Evolutionary conservation across 108 stramenopile species (phyloP).

Genomic region (Aurantiochytrium sp.): DNA sequence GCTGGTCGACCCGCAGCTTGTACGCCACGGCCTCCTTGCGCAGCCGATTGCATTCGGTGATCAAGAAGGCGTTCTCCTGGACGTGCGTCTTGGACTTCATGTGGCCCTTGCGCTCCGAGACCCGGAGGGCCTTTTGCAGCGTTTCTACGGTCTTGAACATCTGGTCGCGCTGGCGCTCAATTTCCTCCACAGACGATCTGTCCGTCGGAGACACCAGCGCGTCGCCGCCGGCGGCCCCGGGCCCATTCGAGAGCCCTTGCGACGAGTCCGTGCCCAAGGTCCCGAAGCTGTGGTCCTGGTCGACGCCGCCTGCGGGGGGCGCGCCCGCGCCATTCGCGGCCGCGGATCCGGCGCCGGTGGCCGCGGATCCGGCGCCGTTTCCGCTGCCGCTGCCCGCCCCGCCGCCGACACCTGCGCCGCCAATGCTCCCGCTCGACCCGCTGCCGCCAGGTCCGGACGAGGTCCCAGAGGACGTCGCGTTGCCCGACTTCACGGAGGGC

Average conservation of each 20-base stretch:
- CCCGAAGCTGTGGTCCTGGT: background rate
- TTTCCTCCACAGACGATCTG: background rate
- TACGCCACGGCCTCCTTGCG: constrained; percentile 33
- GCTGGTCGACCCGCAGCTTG: background rate
- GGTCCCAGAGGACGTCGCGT: too few species aligned
- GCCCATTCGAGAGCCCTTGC: too few species aligned
- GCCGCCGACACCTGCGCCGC: background rate
- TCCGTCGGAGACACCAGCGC: background rate
- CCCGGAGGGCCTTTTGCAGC: constrained; percentile 32
- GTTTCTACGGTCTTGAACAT: constrained; percentile 39
- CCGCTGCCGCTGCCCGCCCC: background rate
- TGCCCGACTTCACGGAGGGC: background rate
- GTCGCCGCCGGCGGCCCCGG: background rate
- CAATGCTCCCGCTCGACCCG: too few species aligned
- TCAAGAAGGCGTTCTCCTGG: constrained; percentile 41
- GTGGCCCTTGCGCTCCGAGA: constrained; percentile 33
- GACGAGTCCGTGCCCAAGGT: background rate
- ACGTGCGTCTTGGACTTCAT: constrained; percentile 39
- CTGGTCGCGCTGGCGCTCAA: constrained; percentile 39
- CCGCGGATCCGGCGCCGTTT: too few species aligned
- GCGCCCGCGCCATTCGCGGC: background rate
- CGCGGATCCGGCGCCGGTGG: too few species aligned
- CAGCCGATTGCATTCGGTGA: constrained; percentile 45
- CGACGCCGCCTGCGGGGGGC: background rate
- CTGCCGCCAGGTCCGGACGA: too few species aligned